Conservation (phyloP, 164 flowering plant species). For the Dillenia suffruticosa region DNA sequence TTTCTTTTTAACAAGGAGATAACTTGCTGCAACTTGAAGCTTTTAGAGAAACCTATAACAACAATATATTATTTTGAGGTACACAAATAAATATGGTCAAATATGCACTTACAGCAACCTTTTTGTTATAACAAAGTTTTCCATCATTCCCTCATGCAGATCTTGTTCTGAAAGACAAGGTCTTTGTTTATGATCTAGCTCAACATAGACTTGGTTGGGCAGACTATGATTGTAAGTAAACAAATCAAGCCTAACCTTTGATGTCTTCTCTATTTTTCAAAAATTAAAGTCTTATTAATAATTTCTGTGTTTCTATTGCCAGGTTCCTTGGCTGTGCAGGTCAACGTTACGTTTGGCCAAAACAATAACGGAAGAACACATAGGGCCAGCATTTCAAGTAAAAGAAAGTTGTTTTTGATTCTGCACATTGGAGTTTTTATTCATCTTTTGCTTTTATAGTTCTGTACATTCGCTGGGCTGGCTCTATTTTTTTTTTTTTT, state of each 20-base stretch:
- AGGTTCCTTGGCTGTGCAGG: slow-evolving; percentile 68
- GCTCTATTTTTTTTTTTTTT: no score
- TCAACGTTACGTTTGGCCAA: slow-evolving; percentile 36
- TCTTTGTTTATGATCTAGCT: slow-evolving; percentile 82
- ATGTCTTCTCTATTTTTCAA: not conserved
- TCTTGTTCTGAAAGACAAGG: slow-evolving; percentile 86
- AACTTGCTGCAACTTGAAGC: no score
- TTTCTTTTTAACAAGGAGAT: no score
- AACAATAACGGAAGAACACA: slow-evolving; percentile 44
- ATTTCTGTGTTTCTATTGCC: not conserved
- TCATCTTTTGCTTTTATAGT: no score
- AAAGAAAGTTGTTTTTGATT: no score
- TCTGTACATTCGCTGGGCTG: no score
- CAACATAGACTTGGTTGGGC: slow-evolving; percentile 88
- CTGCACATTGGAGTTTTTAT: no score
- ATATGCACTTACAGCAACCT: no score
- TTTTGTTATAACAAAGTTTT: no score
- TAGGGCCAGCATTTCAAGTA: slow-evolving; percentile 28
- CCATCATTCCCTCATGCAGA: slow-evolving; percentile 41
- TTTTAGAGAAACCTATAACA: no score
- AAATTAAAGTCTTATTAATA: not conserved
- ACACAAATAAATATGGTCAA: no score
- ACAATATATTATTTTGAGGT: no score
- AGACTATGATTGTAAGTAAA: slow-evolving; percentile 68
- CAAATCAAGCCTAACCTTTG: not conserved